A percentile compares a stretch with the other conserved stretches of the same genome.
phyloP scores from a whole-genome alignment of 495 filamentous ascomycete genomes.

The Astrocystis sublimbata region DNA sequence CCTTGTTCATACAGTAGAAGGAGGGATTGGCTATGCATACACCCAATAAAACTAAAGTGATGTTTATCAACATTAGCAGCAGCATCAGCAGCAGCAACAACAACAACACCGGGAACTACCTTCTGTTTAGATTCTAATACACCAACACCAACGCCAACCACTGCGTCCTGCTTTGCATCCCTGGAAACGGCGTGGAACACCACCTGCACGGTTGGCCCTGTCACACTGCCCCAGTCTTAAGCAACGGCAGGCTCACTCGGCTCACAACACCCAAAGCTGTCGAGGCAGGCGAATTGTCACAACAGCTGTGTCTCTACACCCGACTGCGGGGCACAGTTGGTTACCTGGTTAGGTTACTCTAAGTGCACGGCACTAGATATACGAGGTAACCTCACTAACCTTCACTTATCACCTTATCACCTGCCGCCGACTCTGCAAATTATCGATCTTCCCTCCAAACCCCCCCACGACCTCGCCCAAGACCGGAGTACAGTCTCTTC shows the following conservation, averaged over 20 bases:
- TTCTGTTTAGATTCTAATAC: conserved; percentile 4
- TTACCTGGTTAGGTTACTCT: no score
- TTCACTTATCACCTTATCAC: not conserved
- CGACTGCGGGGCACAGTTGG: conserved; percentile 10
- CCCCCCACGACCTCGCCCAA: not conserved
- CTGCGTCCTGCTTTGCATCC: not conserved
- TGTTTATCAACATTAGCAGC: not conserved
- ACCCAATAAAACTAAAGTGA: no score
- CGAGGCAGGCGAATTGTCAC: not conserved
- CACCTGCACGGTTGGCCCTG: not conserved
- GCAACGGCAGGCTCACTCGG: not conserved
- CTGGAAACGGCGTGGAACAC: conserved; percentile 20
- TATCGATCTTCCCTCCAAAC: not conserved
- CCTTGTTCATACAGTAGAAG: no score
- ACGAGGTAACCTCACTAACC: no score
- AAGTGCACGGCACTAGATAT: no score
- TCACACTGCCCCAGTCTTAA: not conserved
- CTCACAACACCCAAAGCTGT: no score
- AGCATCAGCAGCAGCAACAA: not conserved
- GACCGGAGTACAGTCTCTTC: not conserved
- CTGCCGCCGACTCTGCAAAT: not conserved
- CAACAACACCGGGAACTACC: not conserved
- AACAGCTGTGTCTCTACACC: conserved; percentile 10
- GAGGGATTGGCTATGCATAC: no score
- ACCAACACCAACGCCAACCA: no score